Conservation (phyloP, 2,329 filamentous ascomycete genomes). For the Nemania diffusa region DNA sequence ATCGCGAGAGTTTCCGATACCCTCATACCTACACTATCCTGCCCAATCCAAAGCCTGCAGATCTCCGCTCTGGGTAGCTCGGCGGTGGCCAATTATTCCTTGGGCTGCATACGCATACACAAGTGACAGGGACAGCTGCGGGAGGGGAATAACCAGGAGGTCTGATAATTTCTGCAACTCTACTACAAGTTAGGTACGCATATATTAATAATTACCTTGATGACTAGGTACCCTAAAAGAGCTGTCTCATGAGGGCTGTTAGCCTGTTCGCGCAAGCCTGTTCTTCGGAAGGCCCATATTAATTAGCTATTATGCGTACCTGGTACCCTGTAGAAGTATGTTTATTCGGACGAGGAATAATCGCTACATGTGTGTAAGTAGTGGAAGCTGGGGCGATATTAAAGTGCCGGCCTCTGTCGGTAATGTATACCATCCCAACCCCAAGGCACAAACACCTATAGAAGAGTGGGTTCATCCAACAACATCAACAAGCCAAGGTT, state of each 20-base stretch:
- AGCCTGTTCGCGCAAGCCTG: too few relatives aligned
- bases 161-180: conserved; percentile 19
- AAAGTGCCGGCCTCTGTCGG: neutral
- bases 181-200: too few relatives aligned
- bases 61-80: conserved; percentile 8
- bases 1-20: conserved; percentile 7
- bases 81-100: conserved; percentile 30
- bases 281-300: too few relatives aligned
- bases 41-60: conserved; percentile 4
- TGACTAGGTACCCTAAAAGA: neutral
- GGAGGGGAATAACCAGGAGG: conserved; percentile 28
- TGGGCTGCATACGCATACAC: conserved; percentile 34
- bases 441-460: conserved; percentile 4
- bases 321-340: too few relatives aligned
- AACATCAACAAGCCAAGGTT: conserved; percentile 25
- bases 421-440: neutral
- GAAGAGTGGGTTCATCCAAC: conserved; percentile 5
- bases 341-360: neutral
- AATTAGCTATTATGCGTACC: too few relatives aligned
- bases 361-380: neutral
- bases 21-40: neutral
- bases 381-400: conserved; percentile 14
- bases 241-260: neutral
- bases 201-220: conserved; percentile 10
- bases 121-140: conserved; percentile 37